Base-by-base conservation (phyloP, 768 basidiomycete species). In the Lactarius vividus region DNA sequence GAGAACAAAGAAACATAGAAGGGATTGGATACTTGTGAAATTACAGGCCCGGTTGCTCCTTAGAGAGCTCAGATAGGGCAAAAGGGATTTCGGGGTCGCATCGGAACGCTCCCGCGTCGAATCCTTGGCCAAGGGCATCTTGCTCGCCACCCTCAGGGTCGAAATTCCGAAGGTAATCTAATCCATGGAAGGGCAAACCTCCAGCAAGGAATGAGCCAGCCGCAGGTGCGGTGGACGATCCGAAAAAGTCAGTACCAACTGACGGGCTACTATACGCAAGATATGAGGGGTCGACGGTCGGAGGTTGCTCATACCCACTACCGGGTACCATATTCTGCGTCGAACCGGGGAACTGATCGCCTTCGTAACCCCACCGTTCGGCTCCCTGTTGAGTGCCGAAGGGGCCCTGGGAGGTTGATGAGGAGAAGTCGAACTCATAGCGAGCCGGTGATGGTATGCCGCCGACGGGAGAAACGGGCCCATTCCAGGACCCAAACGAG, bases 101-200 rank as follows among this genome's bases (percentile, higher is more conserved):
- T 63, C 86, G 87, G 76, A 92, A 92, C 39, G 86, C 85, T 60
- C 85, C 82, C 65, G 85, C 81, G 74, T 92, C 92, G 72, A 91
- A 89, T 72, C 83, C 84, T 69, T 82, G 80, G 78, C 83, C 84
- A 57, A 83, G 72, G 33, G 74, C 73, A 57, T 83, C 82, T 69
- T 78, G 77, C 49, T 81, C 81, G 44, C 69, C 61, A 42, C 77
- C 74, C 5, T 82, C 82, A 59, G 85, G 82, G 70, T 80, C 81
- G 73, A 88, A 92, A 72, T 91, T 92, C 71, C 89, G 85, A 72
- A 94, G 88, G 71, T 85, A 94, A 71, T 94, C 92, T 37, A 94
- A 80, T 11, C 91, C 92, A 35, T 85, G 83, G 80, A 94, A 94
- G 1, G 91, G 92, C n/a, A 93, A 79, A 44, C 90, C 90, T 28